Conservation (phyloP, 176 grass and related monocot species). For the Triticum aestivum region DNA sequence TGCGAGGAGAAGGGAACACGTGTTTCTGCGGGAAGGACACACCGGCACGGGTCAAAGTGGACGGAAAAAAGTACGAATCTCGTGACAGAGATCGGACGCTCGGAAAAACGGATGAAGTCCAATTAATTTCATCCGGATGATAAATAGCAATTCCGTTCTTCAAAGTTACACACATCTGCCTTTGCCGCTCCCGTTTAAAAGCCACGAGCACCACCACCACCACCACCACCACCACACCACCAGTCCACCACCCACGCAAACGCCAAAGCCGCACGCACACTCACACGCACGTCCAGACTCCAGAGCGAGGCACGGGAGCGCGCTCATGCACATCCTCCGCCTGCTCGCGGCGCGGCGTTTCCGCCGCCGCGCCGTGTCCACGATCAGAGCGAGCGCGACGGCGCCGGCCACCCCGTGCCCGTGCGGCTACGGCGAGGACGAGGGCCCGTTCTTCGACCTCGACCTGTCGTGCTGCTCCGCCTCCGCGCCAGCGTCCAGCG, state of each 20-base stretch:
- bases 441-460: slow-evolving; percentile 83
- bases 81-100: too few relatives aligned
- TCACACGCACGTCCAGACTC: not conserved
- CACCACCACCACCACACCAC: too few relatives aligned
- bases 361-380: slow-evolving; percentile 35
- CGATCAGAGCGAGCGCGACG: slow-evolving; percentile 36
- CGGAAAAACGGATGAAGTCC: too few relatives aligned
- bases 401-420: slow-evolving; percentile 39
- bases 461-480: slow-evolving; percentile 46
- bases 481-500: slow-evolving; percentile 41
- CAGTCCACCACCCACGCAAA: not conserved
- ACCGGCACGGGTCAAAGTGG: too few relatives aligned
- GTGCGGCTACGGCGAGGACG: slow-evolving; percentile 32
- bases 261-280: not conserved
- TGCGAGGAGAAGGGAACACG: too few relatives aligned
- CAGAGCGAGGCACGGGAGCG: not conserved
- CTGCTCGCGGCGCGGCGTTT: slow-evolving; percentile 38
- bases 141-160: too few relatives aligned
- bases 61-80: too few relatives aligned
- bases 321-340: slow-evolving; percentile 46
- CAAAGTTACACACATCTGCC: not conserved
- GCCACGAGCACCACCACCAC: not conserved
- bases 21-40: too few relatives aligned
- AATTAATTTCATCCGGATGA: too few relatives aligned
- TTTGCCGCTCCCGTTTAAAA: slow-evolving; percentile 58